phyloP scores from a whole-genome alignment of 2,329 filamentous ascomycete species.

The Penicillium sp. region DNA sequence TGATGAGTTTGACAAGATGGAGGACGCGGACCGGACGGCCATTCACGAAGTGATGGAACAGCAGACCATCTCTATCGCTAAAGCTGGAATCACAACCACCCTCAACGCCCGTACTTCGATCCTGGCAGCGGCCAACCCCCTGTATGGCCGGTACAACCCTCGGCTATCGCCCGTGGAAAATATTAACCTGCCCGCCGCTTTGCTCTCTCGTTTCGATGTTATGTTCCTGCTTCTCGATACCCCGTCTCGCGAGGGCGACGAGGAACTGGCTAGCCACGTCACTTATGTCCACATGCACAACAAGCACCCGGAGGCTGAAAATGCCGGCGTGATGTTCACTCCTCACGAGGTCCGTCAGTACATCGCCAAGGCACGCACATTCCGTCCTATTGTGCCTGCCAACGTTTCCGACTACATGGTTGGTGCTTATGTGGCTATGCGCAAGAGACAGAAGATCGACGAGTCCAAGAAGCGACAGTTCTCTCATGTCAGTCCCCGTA shows the following conservation, averaged over 20 bases:
- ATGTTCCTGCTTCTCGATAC: slow-evolving; percentile 96
- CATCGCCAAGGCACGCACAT: slow-evolving; percentile 87
- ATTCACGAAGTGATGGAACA: slow-evolving; percentile 89
- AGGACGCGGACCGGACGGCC: slow-evolving; percentile 72
- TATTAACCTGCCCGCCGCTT: slow-evolving; percentile 96
- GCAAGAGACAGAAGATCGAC: slow-evolving; percentile 85
- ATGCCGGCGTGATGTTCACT: slow-evolving; percentile 72
- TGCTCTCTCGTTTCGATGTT: slow-evolving; percentile 95
- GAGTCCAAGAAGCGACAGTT: slow-evolving; percentile 91
- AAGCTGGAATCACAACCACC: slow-evolving; percentile 93
- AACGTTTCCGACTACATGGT: slow-evolving; percentile 93
- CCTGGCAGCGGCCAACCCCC: slow-evolving; percentile 90
- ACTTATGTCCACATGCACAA: slow-evolving; percentile 97
- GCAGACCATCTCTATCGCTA: slow-evolving; percentile 80
- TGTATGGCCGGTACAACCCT: slow-evolving; percentile 98
- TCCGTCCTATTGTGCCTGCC: slow-evolving; percentile 80
- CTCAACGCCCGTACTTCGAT: slow-evolving; percentile 96
- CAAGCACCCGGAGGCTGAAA: slow-evolving; percentile 76
- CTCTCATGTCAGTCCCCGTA: slow-evolving; percentile 89
- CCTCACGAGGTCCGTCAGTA: slow-evolving; percentile 95
- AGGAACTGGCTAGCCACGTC: slow-evolving; percentile 92
- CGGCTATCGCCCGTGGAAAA: slow-evolving; percentile 97
- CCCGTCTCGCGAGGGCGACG: slow-evolving; percentile 82
- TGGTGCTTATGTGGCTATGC: slow-evolving; percentile 92
- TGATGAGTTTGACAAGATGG: slow-evolving; percentile 86